These are phyloP conservation scores for Trichoderma oligosporum DNA, from an alignment of 2,329 filamentous ascomycete genomes.

Conservation along the genomic window DNA sequence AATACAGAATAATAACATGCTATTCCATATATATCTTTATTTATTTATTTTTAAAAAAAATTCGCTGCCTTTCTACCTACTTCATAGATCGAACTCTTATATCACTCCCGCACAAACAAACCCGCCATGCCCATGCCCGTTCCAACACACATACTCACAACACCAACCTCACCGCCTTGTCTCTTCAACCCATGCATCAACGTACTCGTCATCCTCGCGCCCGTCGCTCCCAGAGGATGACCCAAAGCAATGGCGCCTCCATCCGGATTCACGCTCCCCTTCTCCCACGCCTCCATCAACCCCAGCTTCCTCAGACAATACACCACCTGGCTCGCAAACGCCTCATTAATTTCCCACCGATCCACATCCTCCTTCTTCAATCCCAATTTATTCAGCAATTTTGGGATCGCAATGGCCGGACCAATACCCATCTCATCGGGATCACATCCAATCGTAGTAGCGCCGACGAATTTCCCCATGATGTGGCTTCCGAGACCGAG, in stretches of 20 bases:
- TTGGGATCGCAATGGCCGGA: conserved; percentile 80
- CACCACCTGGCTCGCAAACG: conserved; percentile 62
- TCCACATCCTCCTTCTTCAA: conserved; percentile 66
- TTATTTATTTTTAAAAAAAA: too few relatives aligned
- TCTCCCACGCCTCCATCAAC: conserved; percentile 57
- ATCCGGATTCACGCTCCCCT: conserved; percentile 78
- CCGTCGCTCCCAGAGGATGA: conserved; percentile 86
- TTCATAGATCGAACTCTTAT: not conserved
- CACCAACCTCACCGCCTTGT: conserved; percentile 70
- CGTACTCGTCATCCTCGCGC: conserved; percentile 74
- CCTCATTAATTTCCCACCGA: conserved; percentile 93
- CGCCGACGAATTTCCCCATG: conserved; percentile 78
- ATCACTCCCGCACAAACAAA: conserved; percentile 61
- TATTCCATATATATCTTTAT: too few relatives aligned
- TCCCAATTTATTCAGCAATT: conserved; percentile 66
- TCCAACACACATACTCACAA: conserved; percentile 87
- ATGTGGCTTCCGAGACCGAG: conserved; percentile 67
- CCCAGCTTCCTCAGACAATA: conserved; percentile 70
- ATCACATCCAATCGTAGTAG: conserved; percentile 69
- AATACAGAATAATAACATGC: too few relatives aligned
- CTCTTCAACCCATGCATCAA: conserved; percentile 63
- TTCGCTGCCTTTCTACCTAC: too few relatives aligned
- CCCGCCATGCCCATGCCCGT: conserved; percentile 77
- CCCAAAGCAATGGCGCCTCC: conserved; percentile 93
- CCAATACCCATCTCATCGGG: conserved; percentile 96